Conservation (phyloP, 345 rosid species). For the Hypericum perforatum region DNA sequence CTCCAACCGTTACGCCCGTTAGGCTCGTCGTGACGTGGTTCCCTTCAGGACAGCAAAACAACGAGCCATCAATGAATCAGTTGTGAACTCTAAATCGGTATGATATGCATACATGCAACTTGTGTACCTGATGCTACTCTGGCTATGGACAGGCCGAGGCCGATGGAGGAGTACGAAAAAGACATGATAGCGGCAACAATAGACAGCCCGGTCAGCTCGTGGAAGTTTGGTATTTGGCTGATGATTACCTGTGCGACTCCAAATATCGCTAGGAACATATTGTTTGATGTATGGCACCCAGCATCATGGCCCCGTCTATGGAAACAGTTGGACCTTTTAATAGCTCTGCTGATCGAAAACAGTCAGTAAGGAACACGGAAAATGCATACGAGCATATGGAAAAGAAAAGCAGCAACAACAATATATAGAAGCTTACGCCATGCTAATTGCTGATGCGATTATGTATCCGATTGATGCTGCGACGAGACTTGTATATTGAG, state of each 20-base stretch:
- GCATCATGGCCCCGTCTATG: constrained; percentile 54
- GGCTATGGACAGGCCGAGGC: constrained; percentile 30
- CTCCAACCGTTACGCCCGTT: neutral
- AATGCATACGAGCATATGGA: neutral
- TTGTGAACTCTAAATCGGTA: neutral
- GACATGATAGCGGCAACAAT: constrained; percentile 81
- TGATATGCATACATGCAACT: neutral
- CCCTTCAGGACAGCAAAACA: too few relatives aligned
- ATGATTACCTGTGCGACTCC: constrained; percentile 60
- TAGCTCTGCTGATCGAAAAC: constrained; percentile 38
- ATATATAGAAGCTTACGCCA: constrained; percentile 51
- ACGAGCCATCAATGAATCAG: too few relatives aligned
- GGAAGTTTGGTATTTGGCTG: constrained; percentile 80
- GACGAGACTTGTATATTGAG: constrained; percentile 62
- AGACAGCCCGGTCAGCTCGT: constrained; percentile 86
- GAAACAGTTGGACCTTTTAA: constrained; percentile 66
- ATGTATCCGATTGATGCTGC: constrained; percentile 74
- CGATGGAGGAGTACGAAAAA: constrained; percentile 62
- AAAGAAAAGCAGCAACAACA: neutral
- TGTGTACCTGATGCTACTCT: neutral
- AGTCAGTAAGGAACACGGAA: neutral
- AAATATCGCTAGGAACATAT: constrained; percentile 57
- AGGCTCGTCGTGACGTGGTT: neutral
- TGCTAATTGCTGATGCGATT: constrained; percentile 86
- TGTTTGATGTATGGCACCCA: constrained; percentile 44